Evolutionary conservation across 179 eudicot species (phyloP).

Genomic region (Silene noctiflora): DNA sequence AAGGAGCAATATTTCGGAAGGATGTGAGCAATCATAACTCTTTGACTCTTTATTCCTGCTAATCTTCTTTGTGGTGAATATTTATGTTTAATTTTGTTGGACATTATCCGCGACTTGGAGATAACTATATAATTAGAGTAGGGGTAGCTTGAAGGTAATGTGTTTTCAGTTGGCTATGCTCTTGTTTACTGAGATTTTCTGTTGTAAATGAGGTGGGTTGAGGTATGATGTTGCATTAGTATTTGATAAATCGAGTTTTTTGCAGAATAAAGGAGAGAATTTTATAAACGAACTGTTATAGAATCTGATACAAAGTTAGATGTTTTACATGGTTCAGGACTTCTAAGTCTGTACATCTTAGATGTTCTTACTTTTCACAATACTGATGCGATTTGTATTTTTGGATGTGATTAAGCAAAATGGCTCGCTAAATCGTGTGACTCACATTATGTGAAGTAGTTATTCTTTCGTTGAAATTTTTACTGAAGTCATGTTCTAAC

Average conservation of each 20-base stretch:
- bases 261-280: too few relatives aligned
- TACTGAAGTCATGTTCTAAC: too few relatives aligned
- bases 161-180: too few relatives aligned
- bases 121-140: too few relatives aligned
- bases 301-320: background rate
- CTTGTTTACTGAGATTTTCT: background rate
- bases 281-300: background rate
- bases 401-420: background rate
- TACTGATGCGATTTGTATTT: background rate
- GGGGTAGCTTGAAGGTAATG: too few relatives aligned
- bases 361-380: slow-evolving; percentile 1
- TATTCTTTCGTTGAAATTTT: too few relatives aligned
- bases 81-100: background rate
- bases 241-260: too few relatives aligned
- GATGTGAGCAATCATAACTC: slow-evolving; percentile 58
- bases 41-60: background rate
- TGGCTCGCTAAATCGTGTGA: background rate
- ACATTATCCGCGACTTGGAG: background rate
- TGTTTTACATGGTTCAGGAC: background rate
- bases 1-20: slow-evolving; percentile 93
- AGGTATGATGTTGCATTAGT: too few relatives aligned
- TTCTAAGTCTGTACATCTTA: background rate
- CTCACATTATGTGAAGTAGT: too few relatives aligned
- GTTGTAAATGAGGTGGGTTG: too few relatives aligned
- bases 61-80: slow-evolving; percentile 12